Percentiles rank a stretch among this genome's conserved stretches.
Conservation (phyloP, 768 basidiomycete genomes). For the Trametopsis cervina region DNA sequence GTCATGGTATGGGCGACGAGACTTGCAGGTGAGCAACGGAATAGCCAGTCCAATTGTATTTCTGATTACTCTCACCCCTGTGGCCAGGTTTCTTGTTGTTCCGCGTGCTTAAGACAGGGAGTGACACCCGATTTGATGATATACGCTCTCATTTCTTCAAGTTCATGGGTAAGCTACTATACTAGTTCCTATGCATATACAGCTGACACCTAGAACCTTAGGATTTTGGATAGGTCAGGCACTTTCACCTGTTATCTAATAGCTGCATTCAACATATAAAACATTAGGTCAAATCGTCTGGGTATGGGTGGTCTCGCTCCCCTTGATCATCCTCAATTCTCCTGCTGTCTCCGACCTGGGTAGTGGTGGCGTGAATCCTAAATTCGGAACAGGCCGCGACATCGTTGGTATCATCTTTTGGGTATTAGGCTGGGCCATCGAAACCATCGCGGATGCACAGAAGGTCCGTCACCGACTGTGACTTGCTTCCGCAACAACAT, state of each 20-base stretch:
- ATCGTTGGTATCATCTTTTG: slow-evolving; percentile 59
- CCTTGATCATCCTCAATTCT: slow-evolving; percentile 60
- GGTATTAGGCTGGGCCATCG: slow-evolving; percentile 49
- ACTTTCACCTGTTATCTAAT: slow-evolving; percentile 6
- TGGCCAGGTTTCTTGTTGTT: slow-evolving; percentile 52
- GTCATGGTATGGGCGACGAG: slow-evolving; percentile 63
- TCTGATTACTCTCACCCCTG: no score
- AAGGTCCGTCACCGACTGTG: slow-evolving; percentile 32
- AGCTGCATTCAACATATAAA: background rate
- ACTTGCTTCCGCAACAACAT: background rate
- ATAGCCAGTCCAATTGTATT: background rate
- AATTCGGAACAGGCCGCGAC: slow-evolving; percentile 56
- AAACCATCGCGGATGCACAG: slow-evolving; percentile 49
- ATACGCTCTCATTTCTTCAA: slow-evolving; percentile 61
- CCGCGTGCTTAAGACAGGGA: slow-evolving; percentile 63
- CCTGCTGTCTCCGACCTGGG: slow-evolving; percentile 48
- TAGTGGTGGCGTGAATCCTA: slow-evolving; percentile 40
- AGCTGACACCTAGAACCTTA: slow-evolving; percentile 10
- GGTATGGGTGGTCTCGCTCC: slow-evolving; percentile 62
- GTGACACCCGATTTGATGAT: slow-evolving; percentile 60
- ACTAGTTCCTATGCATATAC: background rate
- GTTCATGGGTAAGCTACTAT: slow-evolving; percentile 39
- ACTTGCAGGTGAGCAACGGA: slow-evolving; percentile 37
- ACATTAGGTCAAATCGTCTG: slow-evolving; percentile 49
- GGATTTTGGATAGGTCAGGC: slow-evolving; percentile 50